Conservation (phyloP, 768 basidiomycete genomes). For the Tulasnella sp. region DNA sequence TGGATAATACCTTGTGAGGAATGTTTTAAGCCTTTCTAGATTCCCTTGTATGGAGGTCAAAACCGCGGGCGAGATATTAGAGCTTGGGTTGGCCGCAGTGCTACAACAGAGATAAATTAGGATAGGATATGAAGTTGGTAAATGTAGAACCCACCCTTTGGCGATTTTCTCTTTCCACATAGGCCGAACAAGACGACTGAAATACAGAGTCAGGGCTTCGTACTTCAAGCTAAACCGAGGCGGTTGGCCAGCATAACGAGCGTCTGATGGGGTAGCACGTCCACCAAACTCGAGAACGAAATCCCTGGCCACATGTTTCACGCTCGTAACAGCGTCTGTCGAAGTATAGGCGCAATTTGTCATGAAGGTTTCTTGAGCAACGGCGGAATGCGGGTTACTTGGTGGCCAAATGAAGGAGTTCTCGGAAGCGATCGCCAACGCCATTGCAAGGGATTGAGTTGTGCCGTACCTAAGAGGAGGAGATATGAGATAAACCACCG, state of each 20-base stretch:
- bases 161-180: constrained; percentile 82
- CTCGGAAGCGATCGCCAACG: constrained; percentile 72
- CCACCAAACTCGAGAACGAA: constrained; percentile 14
- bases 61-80: constrained; percentile 49
- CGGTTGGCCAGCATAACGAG: constrained; percentile 6
- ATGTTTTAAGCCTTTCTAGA: constrained; percentile 60
- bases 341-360: constrained; percentile 34
- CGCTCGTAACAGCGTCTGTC: constrained; percentile 19
- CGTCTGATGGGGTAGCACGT: neutral
- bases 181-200: constrained; percentile 73
- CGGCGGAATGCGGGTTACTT: neutral
- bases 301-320: constrained; percentile 1
- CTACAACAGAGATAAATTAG: neutral
- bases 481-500: neutral
- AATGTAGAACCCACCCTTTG: constrained; percentile 37
- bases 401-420: constrained; percentile 51
- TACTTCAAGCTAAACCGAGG: constrained; percentile 74
- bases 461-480: constrained; percentile 61
- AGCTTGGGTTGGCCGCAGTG: constrained; percentile 31
- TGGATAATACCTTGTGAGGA: constrained; percentile 25
- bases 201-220: constrained; percentile 79
- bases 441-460: constrained; percentile 87
- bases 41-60: constrained; percentile 71
- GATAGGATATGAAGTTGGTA: neutral
- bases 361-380: constrained; percentile 3